Conservation (phyloP, 2,329 filamentous ascomycete species). For the Sporothrix inflata region DNA sequence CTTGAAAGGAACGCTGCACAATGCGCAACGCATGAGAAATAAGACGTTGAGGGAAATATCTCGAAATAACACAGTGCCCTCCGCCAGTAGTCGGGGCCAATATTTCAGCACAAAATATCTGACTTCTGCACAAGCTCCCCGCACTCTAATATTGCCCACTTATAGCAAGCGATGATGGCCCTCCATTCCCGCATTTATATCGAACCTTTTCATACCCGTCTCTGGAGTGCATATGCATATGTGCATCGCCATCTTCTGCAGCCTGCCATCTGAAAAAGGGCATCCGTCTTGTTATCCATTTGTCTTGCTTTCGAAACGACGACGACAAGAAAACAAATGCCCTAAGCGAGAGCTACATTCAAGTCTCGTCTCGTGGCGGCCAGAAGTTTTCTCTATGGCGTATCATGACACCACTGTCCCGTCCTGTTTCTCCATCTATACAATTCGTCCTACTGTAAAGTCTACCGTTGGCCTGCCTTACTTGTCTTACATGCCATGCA, state of each 20-base stretch:
- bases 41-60: not conserved
- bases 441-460: not conserved
- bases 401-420: not conserved
- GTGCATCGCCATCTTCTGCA: not conserved
- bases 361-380: not conserved
- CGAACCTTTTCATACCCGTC: not conserved
- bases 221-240: constrained; percentile 18
- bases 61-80: not conserved
- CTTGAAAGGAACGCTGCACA: not conserved
- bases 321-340: not conserved
- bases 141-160: not conserved
- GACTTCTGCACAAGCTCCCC: not conserved
- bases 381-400: not conserved
- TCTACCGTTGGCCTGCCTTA: not conserved
- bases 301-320: not conserved
- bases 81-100: not conserved
- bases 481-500: not conserved
- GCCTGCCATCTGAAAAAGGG: not conserved
- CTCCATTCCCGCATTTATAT: not conserved
- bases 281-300: not conserved
- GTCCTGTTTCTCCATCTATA: not conserved
- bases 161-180: not conserved
- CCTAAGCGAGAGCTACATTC: not conserved
- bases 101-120: not conserved
- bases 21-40: not conserved